These are phyloP conservation scores for Protea cynaroides DNA, from an alignment of 164 flowering plant species.

Conservation along the genomic window DNA sequence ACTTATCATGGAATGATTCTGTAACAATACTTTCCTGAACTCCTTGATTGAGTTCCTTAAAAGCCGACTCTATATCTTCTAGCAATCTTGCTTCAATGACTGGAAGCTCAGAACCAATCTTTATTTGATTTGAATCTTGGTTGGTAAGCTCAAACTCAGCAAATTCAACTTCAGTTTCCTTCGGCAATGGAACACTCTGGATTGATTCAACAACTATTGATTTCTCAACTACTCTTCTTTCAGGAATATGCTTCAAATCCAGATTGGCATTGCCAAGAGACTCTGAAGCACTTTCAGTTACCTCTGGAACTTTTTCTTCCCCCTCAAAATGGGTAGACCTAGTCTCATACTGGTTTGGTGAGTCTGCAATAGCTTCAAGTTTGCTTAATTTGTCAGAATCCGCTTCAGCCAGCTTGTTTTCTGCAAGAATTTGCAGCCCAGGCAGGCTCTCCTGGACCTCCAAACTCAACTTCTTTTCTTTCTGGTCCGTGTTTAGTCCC, in stretches of 20 bases:
- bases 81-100: constrained; percentile 16
- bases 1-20: not conserved
- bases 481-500: constrained; percentile 10
- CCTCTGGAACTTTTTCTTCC: constrained; percentile 2
- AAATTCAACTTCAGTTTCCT: constrained; percentile 4
- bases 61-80: constrained; percentile 6
- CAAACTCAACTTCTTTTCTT: constrained; percentile 4
- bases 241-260: not conserved
- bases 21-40: not conserved
- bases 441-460: constrained; percentile 5
- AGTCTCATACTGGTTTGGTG: not conserved
- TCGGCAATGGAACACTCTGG: not conserved
- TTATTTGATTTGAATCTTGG: constrained; percentile 1
- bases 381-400: constrained; percentile 11
- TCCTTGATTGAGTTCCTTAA: not conserved
- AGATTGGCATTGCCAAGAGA: not conserved
- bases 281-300: not conserved
- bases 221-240: not conserved
- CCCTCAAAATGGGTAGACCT: not conserved
- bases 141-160: not conserved
- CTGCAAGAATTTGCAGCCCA: constrained; percentile 14
- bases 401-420: constrained; percentile 5
- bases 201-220: not conserved
- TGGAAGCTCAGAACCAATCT: constrained; percentile 4
- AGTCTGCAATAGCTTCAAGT: constrained; percentile 5